Base-by-base conservation (phyloP, 2,329 filamentous ascomycete species). In the Aspergillus latus region DNA sequence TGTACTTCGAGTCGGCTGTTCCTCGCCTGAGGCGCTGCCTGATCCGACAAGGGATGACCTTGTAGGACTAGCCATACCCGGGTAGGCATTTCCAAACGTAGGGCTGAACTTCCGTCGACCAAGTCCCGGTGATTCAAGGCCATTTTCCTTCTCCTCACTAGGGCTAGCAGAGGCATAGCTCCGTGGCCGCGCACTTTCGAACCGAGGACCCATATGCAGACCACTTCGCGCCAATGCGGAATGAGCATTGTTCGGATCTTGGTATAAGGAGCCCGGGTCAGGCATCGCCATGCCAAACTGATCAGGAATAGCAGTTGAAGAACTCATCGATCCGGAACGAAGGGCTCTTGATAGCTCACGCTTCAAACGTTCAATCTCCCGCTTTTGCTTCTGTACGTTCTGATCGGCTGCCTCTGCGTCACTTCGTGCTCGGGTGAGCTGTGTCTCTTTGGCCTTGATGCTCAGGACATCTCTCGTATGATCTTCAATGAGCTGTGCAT, bases 361-460 rank as follows among this genome's bases (percentile, higher is more conserved):
- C 82, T 97, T 97, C 59, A 99, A 80, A 52, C 94, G 85, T 63
- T 99, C 94, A 46, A 97, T 88, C 75, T 99, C 94, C 52, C 92
- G 86, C 60, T 89, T 83, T 52, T 96, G 83, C 56, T 90, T 88
- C 59, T 94, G 90, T 51, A 94, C 92, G 57, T 87, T 88, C 66
- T 92, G 87, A 70, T 97, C 92, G 0, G 92, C 90, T 0, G 90
- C 86, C 72, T 97, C 93, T 32, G 88, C 89, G 68, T 99, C 94
- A 62, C 89, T 92, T 53, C 92, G 84, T 9, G 94, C 92, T 44
- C 94, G 88, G 8, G 97, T 93, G 4, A 99, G 83, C 67, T 99
- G 94, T 2, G 94, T 97, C 74, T 99, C 94, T 75, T 99, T 99
- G 11, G 94, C 94, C 73, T 97, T 97, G 77, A 99, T 95, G 65